These are phyloP conservation scores for Globisporangium orthogonon DNA, from an alignment of 352 stramenopile genomes.

Conservation along the genomic window DNA sequence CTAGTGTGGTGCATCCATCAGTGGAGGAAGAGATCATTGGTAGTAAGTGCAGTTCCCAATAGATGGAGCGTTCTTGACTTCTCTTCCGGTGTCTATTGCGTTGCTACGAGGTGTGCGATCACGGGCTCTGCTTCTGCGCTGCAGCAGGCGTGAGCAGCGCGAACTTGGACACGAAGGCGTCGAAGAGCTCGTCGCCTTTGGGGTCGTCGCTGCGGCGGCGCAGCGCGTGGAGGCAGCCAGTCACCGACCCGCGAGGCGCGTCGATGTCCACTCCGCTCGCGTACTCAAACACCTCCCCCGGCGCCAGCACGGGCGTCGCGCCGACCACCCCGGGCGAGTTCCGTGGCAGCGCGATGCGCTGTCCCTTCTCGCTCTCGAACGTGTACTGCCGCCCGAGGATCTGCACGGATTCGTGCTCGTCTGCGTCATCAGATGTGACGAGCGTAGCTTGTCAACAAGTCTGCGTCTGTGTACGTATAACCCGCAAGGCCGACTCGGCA, in stretches of 20 bases:
- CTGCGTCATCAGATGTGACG: slow-evolving; percentile 11
- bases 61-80: neutral
- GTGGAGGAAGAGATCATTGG: neutral
- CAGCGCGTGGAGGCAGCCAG: slow-evolving; percentile 59
- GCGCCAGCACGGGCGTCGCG: slow-evolving; percentile 48
- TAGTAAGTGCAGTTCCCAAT: neutral
- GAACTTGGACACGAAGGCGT: slow-evolving; percentile 68
- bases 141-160: slow-evolving; percentile 26
- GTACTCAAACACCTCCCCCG: slow-evolving; percentile 77
- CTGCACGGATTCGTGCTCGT: slow-evolving; percentile 41
- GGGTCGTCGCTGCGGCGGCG: slow-evolving; percentile 20
- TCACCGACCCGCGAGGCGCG: slow-evolving; percentile 45
- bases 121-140: slow-evolving; percentile 1
- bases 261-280: slow-evolving; percentile 74
- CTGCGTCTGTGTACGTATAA: too few species aligned
- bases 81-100: neutral
- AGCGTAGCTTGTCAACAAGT: neutral
- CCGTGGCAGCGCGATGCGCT: slow-evolving; percentile 47
- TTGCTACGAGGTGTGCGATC: neutral
- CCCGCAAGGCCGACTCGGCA: too few species aligned
- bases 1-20: neutral
- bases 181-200: slow-evolving; percentile 40
- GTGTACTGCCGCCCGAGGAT: slow-evolving; percentile 73
- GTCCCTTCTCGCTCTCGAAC: slow-evolving; percentile 63
- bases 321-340: slow-evolving; percentile 70